Base-by-base conservation (phyloP, 1,284 basidiomycete genomes). In the Ceratorhiza oryzae-sativae region DNA sequence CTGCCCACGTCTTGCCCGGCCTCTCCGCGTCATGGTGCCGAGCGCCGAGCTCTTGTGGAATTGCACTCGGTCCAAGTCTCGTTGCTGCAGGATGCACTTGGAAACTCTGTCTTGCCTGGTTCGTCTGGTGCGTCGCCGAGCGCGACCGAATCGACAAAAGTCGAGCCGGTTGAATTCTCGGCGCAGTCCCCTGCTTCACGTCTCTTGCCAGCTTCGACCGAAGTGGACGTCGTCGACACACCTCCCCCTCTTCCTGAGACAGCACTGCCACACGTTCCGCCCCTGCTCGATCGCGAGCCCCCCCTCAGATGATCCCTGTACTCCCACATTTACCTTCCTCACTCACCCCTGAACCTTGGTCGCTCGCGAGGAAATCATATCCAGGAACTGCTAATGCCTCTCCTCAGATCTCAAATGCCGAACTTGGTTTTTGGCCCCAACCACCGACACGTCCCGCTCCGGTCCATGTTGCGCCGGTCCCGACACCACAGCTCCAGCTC, bases 241-340 rank as follows among this genome's bases (percentile, higher is more conserved):
- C 65, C 65, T 45, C 65, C 65, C 9, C 65, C 53, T n/a, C 65
- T 70, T 25, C 36, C 23, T n/a, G 65, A 70, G 30, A 58, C 65
- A 6, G 45, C 39, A 20, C 53, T 70, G 10, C 65, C 65, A 13
- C 65, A 48, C 23, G 13, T 70, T 18, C 65, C 65, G 13, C 36
- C 53, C 53, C 39, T 48, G 63, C 39, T 45, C 51, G 41, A 10
- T 70, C 42, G 13, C 53, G 51, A 18, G 34, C 55, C 3, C 41
- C 41, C 3, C 58, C 51, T 13, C 39, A 58, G 2, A n/a, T 27
- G 3, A 13, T 34, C 27, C 32, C 32, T 34, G 34, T 13, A 6
- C 46, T 53, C 3, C 48, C 48, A 25, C 12, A 39, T 12, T 13
- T 53, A 1, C 45, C 48, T 25, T 45, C 42, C 13, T 48, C 60